A percentile compares a stretch with the other conserved stretches of the same genome.
Conservation (phyloP, 257 asterid species). For the Jacaranda copaia region DNA sequence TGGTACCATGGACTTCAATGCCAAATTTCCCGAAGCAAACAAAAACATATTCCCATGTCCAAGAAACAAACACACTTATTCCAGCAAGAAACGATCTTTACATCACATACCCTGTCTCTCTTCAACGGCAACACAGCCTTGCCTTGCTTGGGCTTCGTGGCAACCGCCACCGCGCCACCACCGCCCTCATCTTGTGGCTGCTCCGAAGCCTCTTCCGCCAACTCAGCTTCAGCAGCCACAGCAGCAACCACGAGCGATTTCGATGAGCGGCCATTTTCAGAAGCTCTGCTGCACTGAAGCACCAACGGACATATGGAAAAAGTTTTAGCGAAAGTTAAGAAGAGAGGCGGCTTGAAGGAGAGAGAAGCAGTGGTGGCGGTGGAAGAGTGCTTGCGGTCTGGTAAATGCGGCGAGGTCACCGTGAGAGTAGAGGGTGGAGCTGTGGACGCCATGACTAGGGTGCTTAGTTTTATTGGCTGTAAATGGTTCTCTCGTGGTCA, state of each 20-base stretch:
- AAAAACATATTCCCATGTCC: not conserved
- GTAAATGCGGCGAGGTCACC: not conserved
- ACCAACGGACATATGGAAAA: constrained; percentile 12
- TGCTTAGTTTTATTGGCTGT: not conserved
- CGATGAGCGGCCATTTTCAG: constrained; percentile 35
- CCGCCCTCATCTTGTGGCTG: constrained; percentile 36
- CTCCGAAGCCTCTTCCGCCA: constrained; percentile 41
- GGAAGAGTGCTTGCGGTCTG: constrained; percentile 7
- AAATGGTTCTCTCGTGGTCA: not conserved
- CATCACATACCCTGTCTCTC: constrained; percentile 61
- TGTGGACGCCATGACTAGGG: constrained; percentile 21
- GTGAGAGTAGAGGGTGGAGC: constrained; percentile 28
- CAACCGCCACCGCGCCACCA: constrained; percentile 44
- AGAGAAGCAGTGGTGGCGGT: not conserved
- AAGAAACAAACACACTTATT: not conserved
- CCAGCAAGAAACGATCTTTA: not conserved
- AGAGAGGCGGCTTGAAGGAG: constrained; percentile 1
- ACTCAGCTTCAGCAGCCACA: constrained; percentile 46
- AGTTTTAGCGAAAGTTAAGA: not conserved
- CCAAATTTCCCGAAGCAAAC: not conserved
- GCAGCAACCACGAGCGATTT: constrained; percentile 48
- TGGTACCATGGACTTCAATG: not conserved
- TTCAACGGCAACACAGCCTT: constrained; percentile 76
- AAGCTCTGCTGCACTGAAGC: constrained; percentile 21
- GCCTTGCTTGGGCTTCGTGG: constrained; percentile 66